Conservation (phyloP, 805 yeast genomes). For the Ogataea angusta region DNA sequence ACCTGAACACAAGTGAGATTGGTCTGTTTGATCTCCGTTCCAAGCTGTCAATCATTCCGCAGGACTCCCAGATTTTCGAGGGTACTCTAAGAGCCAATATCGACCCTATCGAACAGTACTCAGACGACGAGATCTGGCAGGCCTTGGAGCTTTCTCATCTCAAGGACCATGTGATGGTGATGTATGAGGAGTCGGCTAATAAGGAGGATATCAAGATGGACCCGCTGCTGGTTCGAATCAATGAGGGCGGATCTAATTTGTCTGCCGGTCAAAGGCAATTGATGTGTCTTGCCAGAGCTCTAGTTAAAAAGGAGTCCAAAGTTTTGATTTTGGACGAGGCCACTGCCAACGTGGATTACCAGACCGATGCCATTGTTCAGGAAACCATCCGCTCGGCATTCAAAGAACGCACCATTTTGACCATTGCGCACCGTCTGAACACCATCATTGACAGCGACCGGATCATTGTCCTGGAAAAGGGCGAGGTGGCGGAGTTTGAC, state of each 20-base stretch:
- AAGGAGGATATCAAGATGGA: constrained; percentile 38
- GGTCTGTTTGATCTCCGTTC: constrained; percentile 79
- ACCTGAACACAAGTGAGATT: constrained; percentile 56
- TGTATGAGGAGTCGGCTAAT: constrained; percentile 44
- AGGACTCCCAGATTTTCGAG: constrained; percentile 88
- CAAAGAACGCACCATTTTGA: constrained; percentile 71
- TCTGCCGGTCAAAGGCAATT: constrained; percentile 89
- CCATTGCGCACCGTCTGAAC: constrained; percentile 82
- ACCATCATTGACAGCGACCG: constrained; percentile 80
- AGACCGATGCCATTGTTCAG: constrained; percentile 75
- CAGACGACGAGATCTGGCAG: constrained; percentile 80
- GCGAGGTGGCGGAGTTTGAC: constrained; percentile 74
- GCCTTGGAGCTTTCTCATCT: constrained; percentile 77
- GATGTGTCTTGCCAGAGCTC: constrained; percentile 77
- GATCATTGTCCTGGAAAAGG: constrained; percentile 72
- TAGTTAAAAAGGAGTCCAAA: constrained; percentile 54
- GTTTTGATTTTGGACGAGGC: constrained; percentile 79
- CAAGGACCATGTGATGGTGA: constrained; percentile 54
- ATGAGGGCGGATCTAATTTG: constrained; percentile 54
- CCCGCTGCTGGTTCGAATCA: constrained; percentile 26
- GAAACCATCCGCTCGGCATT: constrained; percentile 75
- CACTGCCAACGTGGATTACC: constrained; percentile 86
- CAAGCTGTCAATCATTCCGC: constrained; percentile 82
- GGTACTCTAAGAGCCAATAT: constrained; percentile 82
- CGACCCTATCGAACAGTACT: constrained; percentile 70